These are phyloP conservation scores for Penicillium corylophilum DNA, from an alignment of 2,329 filamentous ascomycete species.

Conservation along the genomic window DNA sequence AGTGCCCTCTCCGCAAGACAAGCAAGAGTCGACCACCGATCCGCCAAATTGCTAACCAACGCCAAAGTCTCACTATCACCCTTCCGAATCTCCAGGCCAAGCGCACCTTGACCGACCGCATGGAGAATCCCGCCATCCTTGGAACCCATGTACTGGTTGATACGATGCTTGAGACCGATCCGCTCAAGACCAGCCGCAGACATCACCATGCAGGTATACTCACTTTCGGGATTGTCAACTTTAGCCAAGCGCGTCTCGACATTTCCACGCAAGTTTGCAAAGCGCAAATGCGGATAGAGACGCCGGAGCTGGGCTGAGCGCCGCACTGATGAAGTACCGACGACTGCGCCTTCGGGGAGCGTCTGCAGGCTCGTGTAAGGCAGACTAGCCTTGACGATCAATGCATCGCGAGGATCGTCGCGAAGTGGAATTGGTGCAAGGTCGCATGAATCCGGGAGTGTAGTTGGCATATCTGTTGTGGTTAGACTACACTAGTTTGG, in stretches of 20 bases:
- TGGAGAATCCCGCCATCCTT: constrained; percentile 62
- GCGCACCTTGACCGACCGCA: constrained; percentile 84
- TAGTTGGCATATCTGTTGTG: constrained; percentile 71
- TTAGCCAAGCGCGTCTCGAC: constrained; percentile 77
- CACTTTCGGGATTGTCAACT: constrained; percentile 69
- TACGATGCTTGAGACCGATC: constrained; percentile 66
- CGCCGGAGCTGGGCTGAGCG: constrained; percentile 77
- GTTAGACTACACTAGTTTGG: not conserved
- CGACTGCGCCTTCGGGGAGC: constrained; percentile 71
- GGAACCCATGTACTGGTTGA: constrained; percentile 70
- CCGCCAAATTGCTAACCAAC: constrained; percentile 8
- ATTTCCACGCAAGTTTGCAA: constrained; percentile 81
- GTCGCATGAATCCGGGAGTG: constrained; percentile 68
- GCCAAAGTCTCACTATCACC: constrained; percentile 2
- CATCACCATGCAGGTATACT: constrained; percentile 75
- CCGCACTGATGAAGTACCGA: constrained; percentile 82
- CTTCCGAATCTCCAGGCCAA: constrained; percentile 49
- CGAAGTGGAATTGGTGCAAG: constrained; percentile 72
- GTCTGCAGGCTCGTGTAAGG: constrained; percentile 62
- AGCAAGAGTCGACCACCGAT: constrained; percentile 5
- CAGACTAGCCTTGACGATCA: constrained; percentile 52
- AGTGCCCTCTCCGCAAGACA: constrained; percentile 15
- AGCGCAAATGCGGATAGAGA: constrained; percentile 69
- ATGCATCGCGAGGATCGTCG: constrained; percentile 68
- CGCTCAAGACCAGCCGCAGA: constrained; percentile 80